Conservation (phyloP, 2,329 filamentous ascomycete genomes). For the Hypoxylon rubiginosum region DNA sequence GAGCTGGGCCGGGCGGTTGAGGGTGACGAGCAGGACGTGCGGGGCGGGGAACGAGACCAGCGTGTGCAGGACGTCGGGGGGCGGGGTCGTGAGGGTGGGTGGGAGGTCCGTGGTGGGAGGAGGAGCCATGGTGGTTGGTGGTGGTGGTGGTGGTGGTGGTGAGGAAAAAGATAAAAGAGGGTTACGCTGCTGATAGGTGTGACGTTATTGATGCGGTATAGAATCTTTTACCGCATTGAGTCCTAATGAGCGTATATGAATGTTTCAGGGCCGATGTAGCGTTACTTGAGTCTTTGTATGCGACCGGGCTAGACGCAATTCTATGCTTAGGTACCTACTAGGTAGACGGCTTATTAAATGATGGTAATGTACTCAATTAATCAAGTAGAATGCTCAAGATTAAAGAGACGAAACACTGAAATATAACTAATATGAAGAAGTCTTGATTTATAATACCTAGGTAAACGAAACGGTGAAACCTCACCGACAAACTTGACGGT, state of each 20-base stretch:
- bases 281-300: not conserved
- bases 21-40: constrained; percentile 70
- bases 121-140: constrained; percentile 16
- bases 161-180: not conserved
- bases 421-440: not conserved
- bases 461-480: not conserved
- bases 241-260: not conserved
- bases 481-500: not conserved
- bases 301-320: not conserved
- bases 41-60: constrained; percentile 65
- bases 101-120: constrained; percentile 38
- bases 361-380: not conserved
- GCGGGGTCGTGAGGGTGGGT: constrained; percentile 52
- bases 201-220: not conserved
- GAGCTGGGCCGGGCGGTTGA: constrained; percentile 70
- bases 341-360: not conserved
- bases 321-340: not conserved
- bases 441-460: not conserved
- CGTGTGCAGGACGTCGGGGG: constrained; percentile 58
- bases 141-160: not conserved
- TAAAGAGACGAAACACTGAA: no score
- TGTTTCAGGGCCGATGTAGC: no score
- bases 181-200: not conserved
- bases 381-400: not conserved
- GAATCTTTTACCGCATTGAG: not conserved